These are phyloP conservation scores for Cyberlindnera sargentensis DNA, from an alignment of 805 yeast species.

Conservation along the genomic window DNA sequence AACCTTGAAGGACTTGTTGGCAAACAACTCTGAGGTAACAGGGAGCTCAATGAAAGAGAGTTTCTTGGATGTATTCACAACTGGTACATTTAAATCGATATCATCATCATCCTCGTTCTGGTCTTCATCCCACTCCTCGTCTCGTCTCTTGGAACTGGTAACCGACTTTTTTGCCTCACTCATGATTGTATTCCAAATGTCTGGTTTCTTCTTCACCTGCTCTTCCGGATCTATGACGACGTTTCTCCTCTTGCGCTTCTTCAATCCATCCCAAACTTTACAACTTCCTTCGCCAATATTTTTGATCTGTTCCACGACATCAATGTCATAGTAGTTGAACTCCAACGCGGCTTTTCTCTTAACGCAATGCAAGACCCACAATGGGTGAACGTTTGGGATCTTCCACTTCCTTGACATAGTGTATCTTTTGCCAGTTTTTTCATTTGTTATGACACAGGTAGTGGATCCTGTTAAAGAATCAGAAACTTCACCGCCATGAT, in stretches of 20 bases:
- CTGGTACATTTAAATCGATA: background rate
- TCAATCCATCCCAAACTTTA: constrained; percentile 21
- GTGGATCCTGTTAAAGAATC: constrained; percentile 41
- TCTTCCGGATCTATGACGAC: constrained; percentile 10
- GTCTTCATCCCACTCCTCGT: constrained; percentile 19
- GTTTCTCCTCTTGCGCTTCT: constrained; percentile 13
- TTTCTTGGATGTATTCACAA: background rate
- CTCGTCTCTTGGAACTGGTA: constrained; percentile 1
- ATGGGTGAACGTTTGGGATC: constrained; percentile 32
- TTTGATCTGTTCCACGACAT: constrained; percentile 8
- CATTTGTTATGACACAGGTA: constrained; percentile 43
- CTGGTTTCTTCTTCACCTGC: constrained; percentile 20
- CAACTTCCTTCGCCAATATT: constrained; percentile 27
- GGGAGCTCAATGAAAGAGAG: background rate
- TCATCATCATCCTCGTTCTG: background rate
- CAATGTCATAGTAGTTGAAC: constrained; percentile 25
- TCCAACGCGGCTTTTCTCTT: constrained; percentile 32
- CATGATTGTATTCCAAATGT: constrained; percentile 38
- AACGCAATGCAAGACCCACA: constrained; percentile 35
- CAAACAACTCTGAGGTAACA: constrained; percentile 28
- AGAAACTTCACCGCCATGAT: constrained; percentile 44
- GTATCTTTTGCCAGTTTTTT: constrained; percentile 43
- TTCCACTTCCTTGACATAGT: constrained; percentile 37
- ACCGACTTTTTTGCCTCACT: constrained; percentile 6
- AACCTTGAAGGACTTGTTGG: constrained; percentile 34